These are phyloP conservation scores for Phlebiopsis gigantea DNA, from an alignment of 768 basidiomycete species.

Conservation along the genomic window DNA sequence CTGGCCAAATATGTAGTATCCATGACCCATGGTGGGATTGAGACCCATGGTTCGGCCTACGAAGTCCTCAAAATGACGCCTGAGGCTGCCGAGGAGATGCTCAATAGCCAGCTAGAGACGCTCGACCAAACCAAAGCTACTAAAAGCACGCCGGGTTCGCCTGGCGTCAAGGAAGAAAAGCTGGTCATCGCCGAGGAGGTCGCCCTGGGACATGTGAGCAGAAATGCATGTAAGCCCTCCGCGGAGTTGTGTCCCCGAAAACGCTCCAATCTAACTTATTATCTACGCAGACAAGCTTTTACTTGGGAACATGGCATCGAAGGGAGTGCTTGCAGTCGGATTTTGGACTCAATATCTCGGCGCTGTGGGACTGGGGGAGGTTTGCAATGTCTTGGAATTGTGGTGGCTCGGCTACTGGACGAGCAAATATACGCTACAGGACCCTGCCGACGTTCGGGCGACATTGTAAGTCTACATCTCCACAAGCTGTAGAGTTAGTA, in stretches of 20 bases:
- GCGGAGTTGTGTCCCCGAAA: not conserved
- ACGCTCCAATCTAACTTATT: not conserved
- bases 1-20: slow-evolving; percentile 55
- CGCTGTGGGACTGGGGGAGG: slow-evolving; percentile 17
- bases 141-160: not conserved
- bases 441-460: slow-evolving; percentile 27
- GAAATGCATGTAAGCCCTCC: not conserved
- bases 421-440: slow-evolving; percentile 30
- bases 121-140: slow-evolving; percentile 19
- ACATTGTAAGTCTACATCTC: slow-evolving; percentile 24
- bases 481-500: not conserved
- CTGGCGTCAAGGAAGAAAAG: slow-evolving; percentile 29
- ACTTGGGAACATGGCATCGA: slow-evolving; percentile 14
- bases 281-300: slow-evolving; percentile 26
- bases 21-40: slow-evolving; percentile 42
- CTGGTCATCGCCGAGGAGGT: slow-evolving; percentile 62
- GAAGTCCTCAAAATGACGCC: slow-evolving; percentile 39
- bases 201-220: slow-evolving; percentile 44
- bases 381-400: slow-evolving; percentile 21
- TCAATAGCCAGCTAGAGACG: slow-evolving; percentile 13
- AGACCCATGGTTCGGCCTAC: slow-evolving; percentile 42
- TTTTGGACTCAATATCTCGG: slow-evolving; percentile 26
- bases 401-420: slow-evolving; percentile 45
- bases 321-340: slow-evolving; percentile 9
- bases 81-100: slow-evolving; percentile 18